Conservation (phyloP, 805 yeast species). For the Priceomyces medius region DNA sequence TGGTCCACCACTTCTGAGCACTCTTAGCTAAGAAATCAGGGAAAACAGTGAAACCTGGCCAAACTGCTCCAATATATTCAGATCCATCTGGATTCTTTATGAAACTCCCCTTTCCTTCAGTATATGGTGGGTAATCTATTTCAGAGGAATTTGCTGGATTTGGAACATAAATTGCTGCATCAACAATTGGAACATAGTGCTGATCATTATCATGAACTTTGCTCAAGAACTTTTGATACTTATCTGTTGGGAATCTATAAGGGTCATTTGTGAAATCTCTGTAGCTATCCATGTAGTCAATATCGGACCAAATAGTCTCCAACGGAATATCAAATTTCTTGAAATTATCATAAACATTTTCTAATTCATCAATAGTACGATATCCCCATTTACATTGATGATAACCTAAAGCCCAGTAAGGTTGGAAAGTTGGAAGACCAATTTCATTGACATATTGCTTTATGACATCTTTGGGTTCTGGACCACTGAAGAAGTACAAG, state of each 20-base stretch:
- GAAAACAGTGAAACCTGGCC: conserved; percentile 31
- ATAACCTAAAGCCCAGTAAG: conserved; percentile 26
- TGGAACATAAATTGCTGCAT: conserved; percentile 26
- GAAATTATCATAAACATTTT: conserved; percentile 1
- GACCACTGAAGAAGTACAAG: conserved; percentile 23
- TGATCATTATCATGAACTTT: conserved; percentile 18
- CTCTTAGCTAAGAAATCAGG: conserved; percentile 25
- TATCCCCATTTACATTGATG: conserved; percentile 29
- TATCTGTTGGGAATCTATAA: conserved; percentile 17
- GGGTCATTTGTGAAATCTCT: conserved; percentile 26
- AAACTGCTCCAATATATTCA: conserved; percentile 27
- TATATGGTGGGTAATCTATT: conserved; percentile 16
- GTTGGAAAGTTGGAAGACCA: conserved; percentile 24
- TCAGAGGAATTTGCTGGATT: conserved; percentile 20
- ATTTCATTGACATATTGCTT: conserved; percentile 20
- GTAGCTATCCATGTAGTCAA: conserved; percentile 25
- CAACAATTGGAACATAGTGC: conserved; percentile 25
- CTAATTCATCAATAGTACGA: conserved; percentile 14
- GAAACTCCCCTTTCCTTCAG: conserved; percentile 16
- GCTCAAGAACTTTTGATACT: conserved; percentile 16
- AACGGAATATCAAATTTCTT: conserved; percentile 15
- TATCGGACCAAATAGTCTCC: conserved; percentile 26
- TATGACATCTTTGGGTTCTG: conserved; percentile 22
- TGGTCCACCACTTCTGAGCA: conserved; percentile 21
- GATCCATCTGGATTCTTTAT: conserved; percentile 26